Conservation (phyloP, 2,329 filamentous ascomycete genomes). For the Stagonosporopsis tanaceti region DNA sequence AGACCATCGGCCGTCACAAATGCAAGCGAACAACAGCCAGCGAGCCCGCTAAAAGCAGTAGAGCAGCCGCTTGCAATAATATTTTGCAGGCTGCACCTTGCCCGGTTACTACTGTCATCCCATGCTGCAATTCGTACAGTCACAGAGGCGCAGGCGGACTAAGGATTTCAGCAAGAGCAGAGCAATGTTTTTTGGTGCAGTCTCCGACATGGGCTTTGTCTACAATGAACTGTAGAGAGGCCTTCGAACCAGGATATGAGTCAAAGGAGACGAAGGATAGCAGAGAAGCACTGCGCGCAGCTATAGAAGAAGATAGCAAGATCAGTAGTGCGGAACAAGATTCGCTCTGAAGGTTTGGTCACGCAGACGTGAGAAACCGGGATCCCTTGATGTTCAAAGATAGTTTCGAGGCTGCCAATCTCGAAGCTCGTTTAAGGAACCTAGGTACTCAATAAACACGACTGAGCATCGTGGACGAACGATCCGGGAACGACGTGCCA, state of each 20-base stretch:
- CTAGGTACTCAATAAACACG: neutral
- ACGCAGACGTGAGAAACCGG: neutral
- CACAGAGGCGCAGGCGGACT: no score
- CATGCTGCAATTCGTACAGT: no score
- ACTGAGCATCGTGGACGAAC: neutral
- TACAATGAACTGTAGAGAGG: neutral
- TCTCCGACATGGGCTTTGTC: no score
- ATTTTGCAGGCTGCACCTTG: no score
- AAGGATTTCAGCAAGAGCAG: no score
- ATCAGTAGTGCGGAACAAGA: neutral
- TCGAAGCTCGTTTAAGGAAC: neutral
- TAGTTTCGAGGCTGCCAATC: neutral
- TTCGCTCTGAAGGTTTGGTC: neutral
- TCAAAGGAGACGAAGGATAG: neutral
- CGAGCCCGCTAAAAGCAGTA: no score
- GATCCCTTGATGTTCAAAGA: neutral
- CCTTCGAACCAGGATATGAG: neutral
- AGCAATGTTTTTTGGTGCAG: no score
- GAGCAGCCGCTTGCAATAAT: no score
- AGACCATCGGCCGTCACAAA: no score
- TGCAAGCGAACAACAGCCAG: no score
- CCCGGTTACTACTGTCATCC: no score
- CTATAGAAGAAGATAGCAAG: neutral
- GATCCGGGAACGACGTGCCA: neutral
- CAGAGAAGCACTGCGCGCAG: neutral